Base-by-base conservation (phyloP, 306 rosid species). In the Myrica gale region DNA sequence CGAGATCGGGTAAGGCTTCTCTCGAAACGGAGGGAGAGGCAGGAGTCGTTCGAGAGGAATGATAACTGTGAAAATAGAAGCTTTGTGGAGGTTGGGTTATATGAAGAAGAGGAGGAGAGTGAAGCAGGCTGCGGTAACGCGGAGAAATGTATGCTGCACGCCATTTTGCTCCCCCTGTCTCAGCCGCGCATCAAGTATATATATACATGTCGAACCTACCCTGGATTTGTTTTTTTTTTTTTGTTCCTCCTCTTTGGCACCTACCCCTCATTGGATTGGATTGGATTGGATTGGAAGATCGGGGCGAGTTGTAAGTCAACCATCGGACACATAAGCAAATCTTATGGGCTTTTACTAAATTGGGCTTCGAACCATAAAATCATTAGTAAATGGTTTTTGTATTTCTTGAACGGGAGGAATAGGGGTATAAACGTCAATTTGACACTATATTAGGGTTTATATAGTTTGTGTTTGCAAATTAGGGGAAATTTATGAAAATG, bases 41-140 rank as follows among this genome's bases (percentile, higher is more conserved):
- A 6, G 68, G 83, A 50, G 63, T 68, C 11, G 47, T 45, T 66
- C 15, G 71, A 48, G 63, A 21, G 17, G 21, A 78, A 56, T 12
- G 85, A 82, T 32, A 70, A 71, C 10, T 79, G 84, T 11, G 85
- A 81, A 23, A 47, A 6, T 16, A 52, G 52, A 44, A 75, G 74
- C 26, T 68, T 77, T 3, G 71, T 12, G 12, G 51, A 56, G 26
- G 55, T 76, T 13, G 72, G 15, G 10, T 23, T 21, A 26, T 76
- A 45, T 16, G 42, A 41, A 8, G 43, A 6, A 50, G 82, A 62
- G 47, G 65, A 37, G 46, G 58, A 67, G 37, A 76, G 69, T 65
- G 43, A 73, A 2, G 78, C 4, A 21, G 83, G 75, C 43, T 26
- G 69, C 0, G 81, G 26, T n/a, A 63, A 47, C 67, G 85, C 19